Evolutionary conservation across 225 moss, liverwort and hornwort genomes (phyloP).

Genomic region (Climacium dendroides): DNA sequence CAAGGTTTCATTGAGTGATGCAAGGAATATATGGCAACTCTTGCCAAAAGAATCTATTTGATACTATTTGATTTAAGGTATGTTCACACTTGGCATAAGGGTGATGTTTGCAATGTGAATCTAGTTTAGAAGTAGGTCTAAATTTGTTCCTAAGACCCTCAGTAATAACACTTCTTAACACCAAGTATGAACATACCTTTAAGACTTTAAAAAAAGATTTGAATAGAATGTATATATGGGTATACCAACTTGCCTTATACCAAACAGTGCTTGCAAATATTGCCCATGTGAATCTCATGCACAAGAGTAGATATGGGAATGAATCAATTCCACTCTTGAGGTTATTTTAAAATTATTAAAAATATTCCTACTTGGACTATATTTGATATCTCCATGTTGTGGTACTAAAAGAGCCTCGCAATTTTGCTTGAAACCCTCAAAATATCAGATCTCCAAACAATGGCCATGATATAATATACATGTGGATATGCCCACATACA

Average conservation of each 20-base stretch:
- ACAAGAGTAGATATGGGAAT: background rate
- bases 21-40: background rate
- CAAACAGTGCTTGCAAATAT: fast-evolving
- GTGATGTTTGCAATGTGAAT: too few species aligned
- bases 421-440: fast-evolving
- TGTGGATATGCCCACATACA: background rate
- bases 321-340: background rate
- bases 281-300: background rate
- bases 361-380: background rate
- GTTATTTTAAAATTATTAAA: background rate
- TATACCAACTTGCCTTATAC: background rate
- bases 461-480: background rate
- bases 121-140: too few species aligned
- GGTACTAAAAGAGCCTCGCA: too few species aligned
- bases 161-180: too few species aligned
- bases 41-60: background rate
- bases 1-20: background rate
- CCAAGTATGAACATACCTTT: too few species aligned
- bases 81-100: too few species aligned
- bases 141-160: too few species aligned
- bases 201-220: background rate
- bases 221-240: background rate
- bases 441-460: background rate
- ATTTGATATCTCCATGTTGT: background rate
- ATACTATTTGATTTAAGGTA: fast-evolving